These are phyloP conservation scores for Rosa multiflora DNA, from an alignment of 306 rosid species.

Conservation along the genomic window DNA sequence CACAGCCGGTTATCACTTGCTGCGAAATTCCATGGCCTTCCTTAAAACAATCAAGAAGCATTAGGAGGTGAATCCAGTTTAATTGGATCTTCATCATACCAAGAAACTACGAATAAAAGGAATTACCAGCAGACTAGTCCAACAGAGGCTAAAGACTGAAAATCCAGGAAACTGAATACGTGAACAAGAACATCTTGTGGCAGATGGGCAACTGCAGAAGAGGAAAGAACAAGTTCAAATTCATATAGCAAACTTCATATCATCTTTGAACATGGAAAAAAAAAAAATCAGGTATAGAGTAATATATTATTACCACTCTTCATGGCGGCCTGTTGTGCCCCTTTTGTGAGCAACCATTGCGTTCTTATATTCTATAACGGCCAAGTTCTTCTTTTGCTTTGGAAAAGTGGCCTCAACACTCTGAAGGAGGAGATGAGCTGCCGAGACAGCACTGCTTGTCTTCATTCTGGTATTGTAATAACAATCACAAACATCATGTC, in stretches of 20 bases:
- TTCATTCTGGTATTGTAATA: conserved; percentile 51
- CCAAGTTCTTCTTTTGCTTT: conserved; percentile 70
- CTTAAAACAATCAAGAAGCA: conserved; percentile 11
- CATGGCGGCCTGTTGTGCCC: conserved; percentile 48
- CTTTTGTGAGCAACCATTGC: conserved; percentile 82
- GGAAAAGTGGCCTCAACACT: conserved; percentile 70
- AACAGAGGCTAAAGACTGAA: conserved; percentile 59
- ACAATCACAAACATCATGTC: conserved; percentile 5
- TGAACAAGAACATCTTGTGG: conserved; percentile 71
- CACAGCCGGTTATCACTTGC: too few relatives aligned
- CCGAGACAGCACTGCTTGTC: conserved; percentile 60
- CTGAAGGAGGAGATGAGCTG: conserved; percentile 63
- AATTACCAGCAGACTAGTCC: conserved; percentile 68
- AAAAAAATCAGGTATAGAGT: background rate
- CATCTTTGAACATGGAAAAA: background rate
- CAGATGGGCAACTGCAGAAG: conserved; percentile 27
- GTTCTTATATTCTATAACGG: conserved; percentile 64
- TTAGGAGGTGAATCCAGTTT: conserved; percentile 17
- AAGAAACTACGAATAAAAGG: conserved; percentile 13
- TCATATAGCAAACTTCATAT: background rate
- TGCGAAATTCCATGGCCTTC: too few relatives aligned
- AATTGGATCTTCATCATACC: background rate
- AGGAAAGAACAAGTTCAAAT: background rate
- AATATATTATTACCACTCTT: conserved; percentile 47
- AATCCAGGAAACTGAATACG: conserved; percentile 67